Evolutionary conservation across 768 basidiomycete species (phyloP), one percentile per base, ranked within the genome.

Genomic region (Leccinum uliginosum): DNA sequence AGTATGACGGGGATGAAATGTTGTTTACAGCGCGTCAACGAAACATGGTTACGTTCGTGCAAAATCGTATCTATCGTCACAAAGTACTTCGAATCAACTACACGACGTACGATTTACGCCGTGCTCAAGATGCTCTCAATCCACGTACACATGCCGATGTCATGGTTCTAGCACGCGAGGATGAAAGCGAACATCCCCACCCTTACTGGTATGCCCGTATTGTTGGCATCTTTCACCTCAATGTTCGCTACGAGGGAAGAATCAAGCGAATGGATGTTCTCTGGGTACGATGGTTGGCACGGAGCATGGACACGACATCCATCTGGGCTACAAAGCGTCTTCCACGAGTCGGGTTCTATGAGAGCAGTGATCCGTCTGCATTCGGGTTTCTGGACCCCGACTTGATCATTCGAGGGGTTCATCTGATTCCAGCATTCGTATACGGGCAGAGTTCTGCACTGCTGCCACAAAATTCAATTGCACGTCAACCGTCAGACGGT

Each of bases 91-190:
- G 50, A 0, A 12, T 74, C 30, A 72, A 72, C 35, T 73, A 71
- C 24, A 73, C 71, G 0, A 69, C 62, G 0, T 73, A 71, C 17
- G 64, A 73, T 27, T 57, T 72, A 7, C 50, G 53, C 6, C 54
- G 23, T 24, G 50, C 32, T 1, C 76, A 79, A 55, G 79, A 82
- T 56, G 57, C 67, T 0, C 62, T 81, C 53, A 78, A 79, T 46
- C 71, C 74, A 10, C 46, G 60, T 0, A 74, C 66, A 0, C 68
- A 76, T 10, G 35, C 67, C 1, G 66, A 78, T 34, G 51, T 82
- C 19, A 77, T 80, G 73, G 61, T 76, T 3, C 66, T 71, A 1
- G 47, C 70, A 9, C 53, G 57, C 1, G 57, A 60, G 3, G 72
- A 79, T 34, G 50, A 51, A 1, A 29, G 0, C 3, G 45, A 57